A percentile compares a stretch with the other conserved stretches of the same genome.
Evolutionary conservation across 345 rosid species (phyloP).

Genomic region (Brassica carinata): DNA sequence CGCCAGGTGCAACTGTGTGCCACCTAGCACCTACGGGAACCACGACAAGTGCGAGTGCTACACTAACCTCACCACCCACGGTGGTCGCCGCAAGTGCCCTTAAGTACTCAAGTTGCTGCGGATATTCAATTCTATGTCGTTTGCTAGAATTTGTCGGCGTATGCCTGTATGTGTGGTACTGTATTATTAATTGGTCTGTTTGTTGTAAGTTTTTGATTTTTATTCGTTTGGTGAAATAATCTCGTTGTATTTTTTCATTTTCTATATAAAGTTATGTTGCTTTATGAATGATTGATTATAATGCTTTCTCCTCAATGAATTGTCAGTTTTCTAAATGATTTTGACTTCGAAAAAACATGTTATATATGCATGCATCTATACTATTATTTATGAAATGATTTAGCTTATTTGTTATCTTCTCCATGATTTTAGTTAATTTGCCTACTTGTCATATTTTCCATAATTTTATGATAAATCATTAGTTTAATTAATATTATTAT

Average conservation of each 20-base stretch:
- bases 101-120: conserved; percentile 20
- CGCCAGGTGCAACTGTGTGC: conserved; percentile 73
- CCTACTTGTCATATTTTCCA: no score
- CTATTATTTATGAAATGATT: no score
- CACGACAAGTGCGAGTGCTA: conserved; percentile 65
- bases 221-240: neutral
- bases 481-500: no score
- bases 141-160: conserved; percentile 13
- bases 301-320: neutral
- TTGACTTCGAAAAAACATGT: neutral
- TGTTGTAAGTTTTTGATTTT: conserved; percentile 8
- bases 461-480: no score
- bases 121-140: neutral
- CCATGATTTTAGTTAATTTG: no score
- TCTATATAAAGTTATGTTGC: conserved; percentile 10
- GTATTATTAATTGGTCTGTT: conserved; percentile 7
- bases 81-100: conserved; percentile 82
- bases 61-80: conserved; percentile 69
- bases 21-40: conserved; percentile 74
- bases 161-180: neutral
- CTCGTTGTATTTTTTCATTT: conserved; percentile 15
- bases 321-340: neutral
- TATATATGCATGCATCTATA: no score
- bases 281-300: conserved; percentile 13
- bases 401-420: no score